A percentile compares a stretch with the other conserved stretches of the same genome.
phyloP scores from a whole-genome alignment of 257 asterid species.

The Ballota nigra region DNA sequence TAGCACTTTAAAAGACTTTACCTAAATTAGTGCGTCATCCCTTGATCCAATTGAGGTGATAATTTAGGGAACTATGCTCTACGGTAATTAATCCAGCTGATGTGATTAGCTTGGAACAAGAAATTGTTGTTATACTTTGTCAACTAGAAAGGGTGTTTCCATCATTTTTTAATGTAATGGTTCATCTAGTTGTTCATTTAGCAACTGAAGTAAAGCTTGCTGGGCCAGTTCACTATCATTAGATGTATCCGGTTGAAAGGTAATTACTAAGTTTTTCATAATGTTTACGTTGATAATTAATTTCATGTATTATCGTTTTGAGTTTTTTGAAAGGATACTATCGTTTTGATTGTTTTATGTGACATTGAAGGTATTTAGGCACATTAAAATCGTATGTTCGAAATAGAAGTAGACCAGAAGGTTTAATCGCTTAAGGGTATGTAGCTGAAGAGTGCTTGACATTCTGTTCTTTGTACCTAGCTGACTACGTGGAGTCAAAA shows the following conservation, averaged over 20 bases:
- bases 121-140: background rate
- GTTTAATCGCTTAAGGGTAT: background rate
- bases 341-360: background rate
- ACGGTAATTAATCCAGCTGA: background rate
- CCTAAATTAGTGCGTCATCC: background rate
- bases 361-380: background rate
- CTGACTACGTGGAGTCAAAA: conserved; percentile 5
- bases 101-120: background rate
- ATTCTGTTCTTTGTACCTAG: conserved; percentile 3
- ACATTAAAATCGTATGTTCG: conserved; percentile 5
- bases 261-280: background rate
- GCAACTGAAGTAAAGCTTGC: conserved; percentile 3
- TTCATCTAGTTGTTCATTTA: background rate
- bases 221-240: conserved; percentile 3
- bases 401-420: conserved; percentile 6
- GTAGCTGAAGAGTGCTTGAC: conserved; percentile 8
- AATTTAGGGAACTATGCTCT: conserved; percentile 4
- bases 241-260: conserved; percentile 9
- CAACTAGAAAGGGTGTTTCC: background rate
- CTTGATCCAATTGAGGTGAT: background rate
- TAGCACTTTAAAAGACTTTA: background rate
- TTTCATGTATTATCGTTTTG: too few relatives aligned
- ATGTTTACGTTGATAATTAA: background rate
- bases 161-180: background rate
- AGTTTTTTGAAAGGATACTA: too few relatives aligned